Conservation (phyloP, 169 alveolate genomes). For the Theileria parva region DNA sequence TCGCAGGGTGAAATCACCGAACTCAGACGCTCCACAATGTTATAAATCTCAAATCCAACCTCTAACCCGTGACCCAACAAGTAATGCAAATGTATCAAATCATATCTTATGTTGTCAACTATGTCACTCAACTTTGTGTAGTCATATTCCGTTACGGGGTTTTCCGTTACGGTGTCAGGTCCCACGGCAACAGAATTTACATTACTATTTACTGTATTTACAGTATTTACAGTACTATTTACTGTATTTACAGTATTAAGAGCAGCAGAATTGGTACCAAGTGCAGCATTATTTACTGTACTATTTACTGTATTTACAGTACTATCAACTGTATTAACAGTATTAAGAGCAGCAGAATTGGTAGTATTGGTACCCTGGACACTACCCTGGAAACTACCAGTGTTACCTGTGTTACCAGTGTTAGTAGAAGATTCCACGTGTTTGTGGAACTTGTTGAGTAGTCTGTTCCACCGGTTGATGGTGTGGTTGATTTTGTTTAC, state of each 20-base stretch:
- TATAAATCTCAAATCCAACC: slow-evolving; percentile 71
- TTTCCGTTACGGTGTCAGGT: slow-evolving; percentile 1
- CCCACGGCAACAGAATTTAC: not conserved
- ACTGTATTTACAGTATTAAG: too few species aligned
- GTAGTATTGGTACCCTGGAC: not conserved
- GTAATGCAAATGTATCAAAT: slow-evolving; percentile 82
- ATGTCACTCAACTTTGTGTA: slow-evolving; percentile 83
- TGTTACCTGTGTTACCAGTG: too few species aligned
- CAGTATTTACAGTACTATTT: slow-evolving; percentile 12
- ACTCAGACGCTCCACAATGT: slow-evolving; percentile 69
- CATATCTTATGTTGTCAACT: slow-evolving; percentile 81
- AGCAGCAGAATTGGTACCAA: not conserved
- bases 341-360: slow-evolving; percentile 26
- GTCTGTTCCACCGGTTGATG: slow-evolving; percentile 66
- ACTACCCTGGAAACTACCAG: not conserved
- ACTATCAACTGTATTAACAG: slow-evolving; percentile 24
- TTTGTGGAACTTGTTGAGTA: slow-evolving; percentile 7
- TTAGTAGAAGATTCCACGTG: too few species aligned
- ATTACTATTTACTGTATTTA: not conserved
- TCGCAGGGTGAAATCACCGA: slow-evolving; percentile 79
- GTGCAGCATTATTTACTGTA: not conserved
- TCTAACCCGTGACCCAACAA: slow-evolving; percentile 75
- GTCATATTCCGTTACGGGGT: slow-evolving; percentile 70
- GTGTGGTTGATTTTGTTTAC: slow-evolving; percentile 67
- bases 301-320: not conserved